Evolutionary conservation across 306 rosid species (phyloP).

Genomic region (Bauhinia variegata): DNA sequence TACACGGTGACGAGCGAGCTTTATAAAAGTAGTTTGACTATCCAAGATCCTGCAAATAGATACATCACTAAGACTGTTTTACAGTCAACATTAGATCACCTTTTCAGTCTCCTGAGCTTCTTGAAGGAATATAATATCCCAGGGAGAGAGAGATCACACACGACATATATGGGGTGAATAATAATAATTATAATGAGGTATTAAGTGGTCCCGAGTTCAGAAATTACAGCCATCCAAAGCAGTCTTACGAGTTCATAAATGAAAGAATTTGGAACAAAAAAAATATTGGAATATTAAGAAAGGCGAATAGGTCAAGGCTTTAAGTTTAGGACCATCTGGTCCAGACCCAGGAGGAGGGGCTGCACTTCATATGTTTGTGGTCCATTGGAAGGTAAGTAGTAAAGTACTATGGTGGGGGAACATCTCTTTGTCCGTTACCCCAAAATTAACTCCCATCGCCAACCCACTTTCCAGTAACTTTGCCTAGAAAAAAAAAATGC

Average conservation of each 20-base stretch:
- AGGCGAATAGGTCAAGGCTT: neutral
- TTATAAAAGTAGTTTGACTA: constrained; percentile 8
- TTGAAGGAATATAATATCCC: neutral
- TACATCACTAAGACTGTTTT: neutral
- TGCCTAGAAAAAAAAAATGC: neutral
- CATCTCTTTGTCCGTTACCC: neutral
- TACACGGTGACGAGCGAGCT: neutral
- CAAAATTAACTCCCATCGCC: constrained; percentile 2
- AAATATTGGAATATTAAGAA: constrained; percentile 13
- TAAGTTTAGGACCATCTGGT: constrained; percentile 10
- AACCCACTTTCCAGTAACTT: constrained; percentile 1
- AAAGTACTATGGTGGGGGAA: constrained; percentile 22
- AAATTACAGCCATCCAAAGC: neutral
- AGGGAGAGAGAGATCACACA: too few relatives aligned
- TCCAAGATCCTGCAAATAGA: neutral
- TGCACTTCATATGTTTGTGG: constrained; percentile 16
- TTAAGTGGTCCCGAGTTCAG: too few relatives aligned
- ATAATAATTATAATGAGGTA: too few relatives aligned
- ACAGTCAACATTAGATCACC: neutral
- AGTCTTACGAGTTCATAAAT: constrained; percentile 8
- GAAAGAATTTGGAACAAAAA: constrained; percentile 22
- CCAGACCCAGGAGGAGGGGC: neutral
- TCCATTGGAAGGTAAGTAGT: constrained; percentile 28
- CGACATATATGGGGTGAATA: too few relatives aligned
- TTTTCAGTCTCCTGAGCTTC: constrained; percentile 6